These are phyloP conservation scores for Neofusicoccum kwambonambiense DNA, from an alignment of 2,329 filamentous ascomycete species.

Conservation along the genomic window DNA sequence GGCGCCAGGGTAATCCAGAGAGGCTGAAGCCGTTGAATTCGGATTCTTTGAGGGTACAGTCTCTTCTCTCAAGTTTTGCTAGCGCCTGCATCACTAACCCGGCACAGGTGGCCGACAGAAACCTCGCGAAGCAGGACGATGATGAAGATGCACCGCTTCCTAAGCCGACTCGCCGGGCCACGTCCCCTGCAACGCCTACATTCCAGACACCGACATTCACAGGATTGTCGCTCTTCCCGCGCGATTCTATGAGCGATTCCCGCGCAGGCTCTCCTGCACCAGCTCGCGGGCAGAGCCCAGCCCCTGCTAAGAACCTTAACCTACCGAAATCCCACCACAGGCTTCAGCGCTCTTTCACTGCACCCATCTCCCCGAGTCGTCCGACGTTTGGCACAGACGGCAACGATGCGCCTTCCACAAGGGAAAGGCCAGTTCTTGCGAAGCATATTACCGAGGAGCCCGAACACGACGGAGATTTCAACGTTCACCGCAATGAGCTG, in stretches of 20 bases:
- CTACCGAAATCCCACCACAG: neutral
- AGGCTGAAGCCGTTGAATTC: constrained; percentile 34
- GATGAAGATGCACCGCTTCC: constrained; percentile 20
- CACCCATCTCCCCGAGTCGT: neutral
- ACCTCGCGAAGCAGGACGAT: constrained; percentile 21
- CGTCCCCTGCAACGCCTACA: constrained; percentile 32
- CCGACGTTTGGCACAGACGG: neutral
- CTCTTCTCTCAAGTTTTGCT: constrained; percentile 8
- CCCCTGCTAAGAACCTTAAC: neutral
- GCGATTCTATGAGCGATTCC: constrained; percentile 9
- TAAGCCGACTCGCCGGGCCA: constrained; percentile 32
- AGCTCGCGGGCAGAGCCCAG: neutral
- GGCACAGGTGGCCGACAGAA: constrained; percentile 2
- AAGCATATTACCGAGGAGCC: constrained; percentile 4
- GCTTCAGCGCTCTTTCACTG: constrained; percentile 9
- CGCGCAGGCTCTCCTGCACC: neutral
- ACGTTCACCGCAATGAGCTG: neutral
- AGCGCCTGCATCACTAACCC: neutral
- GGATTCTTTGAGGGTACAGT: constrained; percentile 32
- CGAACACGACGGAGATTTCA: neutral
- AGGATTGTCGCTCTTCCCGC: constrained; percentile 9
- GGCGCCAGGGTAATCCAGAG: constrained; percentile 36
- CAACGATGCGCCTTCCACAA: neutral
- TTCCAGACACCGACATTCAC: neutral
- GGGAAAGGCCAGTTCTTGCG: neutral